Evolutionary conservation across 108 stramenopile species (phyloP).

Genomic region (Skeletonema tropicum): DNA sequence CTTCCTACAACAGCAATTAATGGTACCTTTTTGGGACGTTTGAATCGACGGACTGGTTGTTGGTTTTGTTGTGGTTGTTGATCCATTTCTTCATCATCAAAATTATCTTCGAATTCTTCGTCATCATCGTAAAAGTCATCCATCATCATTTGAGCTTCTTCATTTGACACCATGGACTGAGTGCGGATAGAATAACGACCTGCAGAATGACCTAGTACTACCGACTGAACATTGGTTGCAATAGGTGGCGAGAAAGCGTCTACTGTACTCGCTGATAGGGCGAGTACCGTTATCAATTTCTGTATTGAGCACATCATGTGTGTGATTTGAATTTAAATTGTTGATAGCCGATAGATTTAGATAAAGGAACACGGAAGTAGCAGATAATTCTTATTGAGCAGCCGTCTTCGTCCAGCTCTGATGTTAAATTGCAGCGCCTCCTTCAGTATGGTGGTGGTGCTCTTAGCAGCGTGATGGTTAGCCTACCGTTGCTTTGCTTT

Average conservation of each 20-base stretch:
- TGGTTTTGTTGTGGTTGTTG: slow-evolving; percentile 8
- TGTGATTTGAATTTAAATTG: background rate
- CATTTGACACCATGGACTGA: slow-evolving; percentile 32
- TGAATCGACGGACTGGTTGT: slow-evolving; percentile 57
- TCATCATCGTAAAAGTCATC: slow-evolving; percentile 23
- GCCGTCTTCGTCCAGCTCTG: no score
- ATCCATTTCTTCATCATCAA: background rate
- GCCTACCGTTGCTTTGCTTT: background rate
- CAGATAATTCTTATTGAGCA: no score
- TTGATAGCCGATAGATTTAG: background rate
- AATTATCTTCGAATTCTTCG: background rate
- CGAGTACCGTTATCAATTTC: background rate
- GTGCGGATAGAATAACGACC: slow-evolving; percentile 7
- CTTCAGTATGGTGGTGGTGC: no score
- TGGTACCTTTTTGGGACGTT: slow-evolving; percentile 72
- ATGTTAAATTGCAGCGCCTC: no score
- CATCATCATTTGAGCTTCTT: slow-evolving; percentile 31
- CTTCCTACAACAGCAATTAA: slow-evolving; percentile 94
- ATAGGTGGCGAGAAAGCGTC: background rate
- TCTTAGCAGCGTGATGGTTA: background rate
- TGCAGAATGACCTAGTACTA: background rate
- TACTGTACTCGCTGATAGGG: background rate
- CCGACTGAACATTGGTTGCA: background rate
- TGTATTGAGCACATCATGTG: slow-evolving; percentile 5
- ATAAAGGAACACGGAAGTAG: background rate